Percentiles rank a stretch among this genome's conserved stretches.
Conservation (phyloP, 306 rosid species). For the Inga laurina region DNA sequence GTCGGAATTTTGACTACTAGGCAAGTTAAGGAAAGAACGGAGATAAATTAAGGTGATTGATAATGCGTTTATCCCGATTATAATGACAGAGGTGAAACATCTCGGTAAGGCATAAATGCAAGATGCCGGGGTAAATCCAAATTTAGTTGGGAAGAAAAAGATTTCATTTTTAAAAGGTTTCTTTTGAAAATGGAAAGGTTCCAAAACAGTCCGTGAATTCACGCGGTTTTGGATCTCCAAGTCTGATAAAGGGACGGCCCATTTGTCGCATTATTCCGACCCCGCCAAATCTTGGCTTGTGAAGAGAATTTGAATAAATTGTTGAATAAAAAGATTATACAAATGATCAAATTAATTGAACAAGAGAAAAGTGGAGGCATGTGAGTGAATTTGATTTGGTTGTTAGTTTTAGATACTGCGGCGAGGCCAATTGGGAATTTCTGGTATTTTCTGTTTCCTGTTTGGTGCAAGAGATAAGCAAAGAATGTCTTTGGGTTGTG, state of each 20-base stretch:
- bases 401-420: conserved; percentile 28
- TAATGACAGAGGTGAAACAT: not conserved
- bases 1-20: not conserved
- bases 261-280: conserved; percentile 46
- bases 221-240: conserved; percentile 62
- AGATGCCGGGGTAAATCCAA: not conserved
- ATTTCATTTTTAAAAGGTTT: not conserved
- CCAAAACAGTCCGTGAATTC: conserved; percentile 29
- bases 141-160: not conserved
- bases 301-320: conserved; percentile 9
- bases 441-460: conserved; percentile 14
- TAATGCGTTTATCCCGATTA: not conserved
- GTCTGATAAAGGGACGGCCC: conserved; percentile 40
- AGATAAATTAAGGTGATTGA: not conserved
- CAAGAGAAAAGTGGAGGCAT: not conserved
- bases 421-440: conserved; percentile 9
- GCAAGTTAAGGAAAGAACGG: not conserved
- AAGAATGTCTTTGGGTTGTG: conserved; percentile 17
- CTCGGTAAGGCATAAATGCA: not conserved
- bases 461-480: conserved; percentile 20
- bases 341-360: not conserved
- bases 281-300: conserved; percentile 37
- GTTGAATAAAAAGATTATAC: not conserved
- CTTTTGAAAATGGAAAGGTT: not conserved
- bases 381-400: conserved; percentile 20